These are phyloP conservation scores for Cyberlindnera xylosilytica DNA, from an alignment of 805 yeast genomes.

Conservation along the genomic window DNA sequence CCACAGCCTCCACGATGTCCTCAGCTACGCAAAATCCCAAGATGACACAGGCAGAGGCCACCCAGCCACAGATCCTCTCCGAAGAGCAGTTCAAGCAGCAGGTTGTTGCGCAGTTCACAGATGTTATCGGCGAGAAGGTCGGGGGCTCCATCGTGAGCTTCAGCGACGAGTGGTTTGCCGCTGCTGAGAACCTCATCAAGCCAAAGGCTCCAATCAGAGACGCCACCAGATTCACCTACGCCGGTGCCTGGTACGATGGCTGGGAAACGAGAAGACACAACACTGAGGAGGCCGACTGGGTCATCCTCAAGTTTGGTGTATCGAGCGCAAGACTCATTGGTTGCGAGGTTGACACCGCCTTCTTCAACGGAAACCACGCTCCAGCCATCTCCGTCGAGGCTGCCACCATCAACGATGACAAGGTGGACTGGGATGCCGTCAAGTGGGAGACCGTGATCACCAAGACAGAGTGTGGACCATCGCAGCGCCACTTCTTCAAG, in stretches of 20 bases:
- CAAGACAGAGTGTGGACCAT: conserved; percentile 82
- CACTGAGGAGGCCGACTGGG: conserved; percentile 83
- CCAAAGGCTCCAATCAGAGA: conserved; percentile 81
- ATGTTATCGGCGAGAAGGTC: conserved; percentile 79
- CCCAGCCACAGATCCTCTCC: conserved; percentile 14
- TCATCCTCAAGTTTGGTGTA: conserved; percentile 78
- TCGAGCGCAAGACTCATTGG: conserved; percentile 75
- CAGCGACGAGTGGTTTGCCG: conserved; percentile 96
- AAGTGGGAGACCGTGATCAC: conserved; percentile 71
- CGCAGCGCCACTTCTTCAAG: conserved; percentile 78
- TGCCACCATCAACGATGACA: conserved; percentile 31
- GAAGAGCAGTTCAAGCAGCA: conserved; percentile 25
- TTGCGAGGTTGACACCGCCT: conserved; percentile 89
- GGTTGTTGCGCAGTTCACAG: conserved; percentile 34
- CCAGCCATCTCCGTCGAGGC: conserved; percentile 88
- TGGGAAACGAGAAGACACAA: conserved; percentile 99
- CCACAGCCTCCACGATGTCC: no score
- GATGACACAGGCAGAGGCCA: conserved; percentile 9
- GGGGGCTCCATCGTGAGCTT: conserved; percentile 71
- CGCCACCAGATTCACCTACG: conserved; percentile 69
- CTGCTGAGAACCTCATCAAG: conserved; percentile 79
- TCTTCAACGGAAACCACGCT: conserved; percentile 94
- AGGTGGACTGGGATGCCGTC: conserved; percentile 12
- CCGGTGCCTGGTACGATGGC: conserved; percentile 98
- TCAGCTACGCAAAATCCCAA: neutral